phyloP scores from a whole-genome alignment of 2,329 filamentous ascomycete species.

The Diaporthe aspalathi region DNA sequence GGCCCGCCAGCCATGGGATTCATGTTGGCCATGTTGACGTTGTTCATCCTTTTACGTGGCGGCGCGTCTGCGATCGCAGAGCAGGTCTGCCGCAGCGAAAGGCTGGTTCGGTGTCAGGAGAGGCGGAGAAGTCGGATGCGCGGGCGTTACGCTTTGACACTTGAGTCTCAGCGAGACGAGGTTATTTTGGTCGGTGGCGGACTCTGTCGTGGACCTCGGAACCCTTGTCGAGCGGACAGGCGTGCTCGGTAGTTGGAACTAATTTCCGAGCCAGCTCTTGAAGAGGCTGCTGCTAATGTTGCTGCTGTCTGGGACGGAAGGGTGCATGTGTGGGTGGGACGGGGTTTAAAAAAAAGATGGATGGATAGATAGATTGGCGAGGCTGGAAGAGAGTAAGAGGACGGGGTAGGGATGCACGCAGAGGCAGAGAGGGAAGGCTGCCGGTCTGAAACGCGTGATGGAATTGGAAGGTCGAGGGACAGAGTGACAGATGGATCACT shows the following conservation, averaged over 20 bases:
- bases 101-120: slow-evolving; percentile 31
- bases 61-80: slow-evolving; percentile 50
- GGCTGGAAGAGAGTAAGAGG: slow-evolving; percentile 8
- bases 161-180: slow-evolving; percentile 28
- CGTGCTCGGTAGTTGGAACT: slow-evolving; percentile 30
- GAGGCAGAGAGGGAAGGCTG: slow-evolving; percentile 12
- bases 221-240: slow-evolving; percentile 27
- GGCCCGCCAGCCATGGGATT: slow-evolving; percentile 72
- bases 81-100: slow-evolving; percentile 49
- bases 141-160: slow-evolving; percentile 25
- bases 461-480: slow-evolving; percentile 26
- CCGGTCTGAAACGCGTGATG: slow-evolving; percentile 35
- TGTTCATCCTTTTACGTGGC: slow-evolving; percentile 63
- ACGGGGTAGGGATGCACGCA: slow-evolving; percentile 21
- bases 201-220: slow-evolving; percentile 31
- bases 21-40: slow-evolving; percentile 77
- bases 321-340: slow-evolving; percentile 24
- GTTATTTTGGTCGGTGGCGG: slow-evolving; percentile 27
- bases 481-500: slow-evolving; percentile 28
- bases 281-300: slow-evolving; percentile 15
- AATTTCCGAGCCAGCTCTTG: slow-evolving; percentile 40
- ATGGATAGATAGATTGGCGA: slow-evolving; percentile 28
- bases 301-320: slow-evolving; percentile 5
- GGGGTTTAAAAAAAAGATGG: slow-evolving; percentile 12
- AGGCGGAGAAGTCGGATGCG: slow-evolving; percentile 27